Percentiles rank a stretch among this genome's conserved stretches.
phyloP scores from a whole-genome alignment of 495 filamentous ascomycete species.

The Penicillium soppii region DNA sequence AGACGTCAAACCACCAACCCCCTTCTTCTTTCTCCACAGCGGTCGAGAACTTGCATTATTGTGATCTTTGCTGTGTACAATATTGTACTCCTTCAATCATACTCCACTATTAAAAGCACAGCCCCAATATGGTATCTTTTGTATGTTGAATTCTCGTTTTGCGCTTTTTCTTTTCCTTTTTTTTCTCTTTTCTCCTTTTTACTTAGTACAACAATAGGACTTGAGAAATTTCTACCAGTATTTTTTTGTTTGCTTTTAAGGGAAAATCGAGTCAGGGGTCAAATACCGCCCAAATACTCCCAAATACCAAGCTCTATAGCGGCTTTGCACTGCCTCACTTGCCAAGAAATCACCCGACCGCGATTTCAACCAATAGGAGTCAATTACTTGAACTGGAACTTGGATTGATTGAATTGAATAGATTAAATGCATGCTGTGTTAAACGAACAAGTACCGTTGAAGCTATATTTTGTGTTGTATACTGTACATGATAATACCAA shows the following conservation, averaged over 20 bases:
- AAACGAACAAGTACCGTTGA: no score
- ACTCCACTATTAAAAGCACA: conserved; percentile 9
- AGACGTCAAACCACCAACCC: background rate
- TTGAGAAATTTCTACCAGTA: no score
- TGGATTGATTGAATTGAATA: no score
- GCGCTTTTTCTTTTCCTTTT: background rate
- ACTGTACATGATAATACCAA: no score
- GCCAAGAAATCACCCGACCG: background rate
- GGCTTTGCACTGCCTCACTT: conserved; percentile 28
- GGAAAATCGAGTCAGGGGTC: no score
- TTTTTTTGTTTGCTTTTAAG: no score
- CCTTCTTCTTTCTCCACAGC: background rate
- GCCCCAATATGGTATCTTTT: conserved; percentile 8
- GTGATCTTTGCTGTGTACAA: no score
- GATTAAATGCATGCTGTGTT: no score
- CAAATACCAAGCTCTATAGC: conserved; percentile 2
- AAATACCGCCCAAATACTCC: no score
- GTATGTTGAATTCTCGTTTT: no score
- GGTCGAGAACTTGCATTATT: background rate
- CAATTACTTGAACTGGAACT: no score
- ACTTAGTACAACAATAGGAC: background rate
- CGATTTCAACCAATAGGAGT: background rate
- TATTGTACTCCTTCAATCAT: background rate
- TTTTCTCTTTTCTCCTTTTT: background rate
- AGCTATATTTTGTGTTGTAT: no score